Evolutionary conservation across 495 filamentous ascomycete genomes (phyloP), one percentile per base, ranked within the genome.

Genomic region (Hypomontagnella submonticulosa): DNA sequence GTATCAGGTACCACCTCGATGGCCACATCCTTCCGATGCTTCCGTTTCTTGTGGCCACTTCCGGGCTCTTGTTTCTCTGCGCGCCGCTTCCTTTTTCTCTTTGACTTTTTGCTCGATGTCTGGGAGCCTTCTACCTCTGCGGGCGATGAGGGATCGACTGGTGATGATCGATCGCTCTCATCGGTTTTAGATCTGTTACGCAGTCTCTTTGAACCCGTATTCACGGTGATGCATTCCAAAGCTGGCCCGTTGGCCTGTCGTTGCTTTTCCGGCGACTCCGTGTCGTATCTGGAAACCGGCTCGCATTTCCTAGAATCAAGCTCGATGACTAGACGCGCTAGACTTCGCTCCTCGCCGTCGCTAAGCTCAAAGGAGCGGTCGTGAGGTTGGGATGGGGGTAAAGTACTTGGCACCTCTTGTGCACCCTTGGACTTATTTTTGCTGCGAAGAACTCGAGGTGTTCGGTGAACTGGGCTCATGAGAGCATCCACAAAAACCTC

Each of bases 401-500:
- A 23, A 15, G 5, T 11, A 1, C 3, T 52, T 41, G 36, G 19
- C 8, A 38, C 48, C 13, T 36, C 18, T 42, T 27, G 18, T 32
- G 7, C 11, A 44, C 10, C 16, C 42, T 38, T 57, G 11, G 23
- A 11, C 27, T n/a, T 38, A 2, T 4, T 36, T n/a, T 53, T 66
- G 43, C 67, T 66, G n/a, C 53, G 59, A 47, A 55, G 51, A 19
- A 60, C 42, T 11, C 60, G 59, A 5, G 48, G 34, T 15, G 46
- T 38, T 36, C 33, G 36, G 0, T 10, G 11, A 12, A 32, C 10
- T 20, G 78, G 82, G 34, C 78, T 83, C 30, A 70, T 75, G 11
- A 70, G 71, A 16, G 81, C 84, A 57, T 85, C 83, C 9, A 82
- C 75, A 57, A 79, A 84, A 9, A 71, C 70, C 3, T 81, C 78